These are phyloP conservation scores for Fusarium sp. DNA, from an alignment of 2,329 filamentous ascomycete genomes.

Conservation along the genomic window DNA sequence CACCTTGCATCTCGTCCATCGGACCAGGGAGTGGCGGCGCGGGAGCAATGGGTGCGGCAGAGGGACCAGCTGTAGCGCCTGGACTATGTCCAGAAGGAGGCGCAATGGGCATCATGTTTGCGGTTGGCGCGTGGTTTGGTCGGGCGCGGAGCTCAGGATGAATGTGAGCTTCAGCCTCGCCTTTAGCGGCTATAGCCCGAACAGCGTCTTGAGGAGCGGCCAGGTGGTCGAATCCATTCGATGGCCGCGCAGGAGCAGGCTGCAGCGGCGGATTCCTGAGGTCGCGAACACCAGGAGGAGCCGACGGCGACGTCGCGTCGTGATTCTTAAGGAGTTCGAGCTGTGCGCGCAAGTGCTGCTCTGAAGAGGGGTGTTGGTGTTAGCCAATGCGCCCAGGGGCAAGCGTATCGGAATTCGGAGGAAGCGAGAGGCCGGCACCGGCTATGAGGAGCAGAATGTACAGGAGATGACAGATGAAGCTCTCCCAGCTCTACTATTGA, in stretches of 20 bases:
- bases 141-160: slow-evolving; percentile 57
- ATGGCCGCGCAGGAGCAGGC: slow-evolving; percentile 45
- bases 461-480: slow-evolving; percentile 14
- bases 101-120: slow-evolving; percentile 52
- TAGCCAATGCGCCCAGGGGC: slow-evolving; percentile 36
- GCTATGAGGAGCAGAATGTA: slow-evolving; percentile 20
- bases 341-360: slow-evolving; percentile 55
- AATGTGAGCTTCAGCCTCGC: slow-evolving; percentile 56
- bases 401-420: slow-evolving; percentile 32
- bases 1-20: slow-evolving; percentile 46
- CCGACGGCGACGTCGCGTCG: slow-evolving; percentile 47
- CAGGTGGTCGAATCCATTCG: slow-evolving; percentile 58
- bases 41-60: slow-evolving; percentile 44
- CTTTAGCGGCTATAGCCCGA: slow-evolving; percentile 47
- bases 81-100: slow-evolving; percentile 47
- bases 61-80: slow-evolving; percentile 42
- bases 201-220: slow-evolving; percentile 48
- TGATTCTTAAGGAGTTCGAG: slow-evolving; percentile 55
- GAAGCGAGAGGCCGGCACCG: slow-evolving; percentile 18
- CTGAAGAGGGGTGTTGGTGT: slow-evolving; percentile 42
- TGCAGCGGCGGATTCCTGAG: slow-evolving; percentile 44
- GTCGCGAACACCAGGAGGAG: slow-evolving; percentile 44
- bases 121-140: slow-evolving; percentile 42
- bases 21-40: slow-evolving; percentile 44
- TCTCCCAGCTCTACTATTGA: slow-evolving; percentile 20